Base-by-base conservation (phyloP, 495 filamentous ascomycete species). In the Terfezia claveryi region DNA sequence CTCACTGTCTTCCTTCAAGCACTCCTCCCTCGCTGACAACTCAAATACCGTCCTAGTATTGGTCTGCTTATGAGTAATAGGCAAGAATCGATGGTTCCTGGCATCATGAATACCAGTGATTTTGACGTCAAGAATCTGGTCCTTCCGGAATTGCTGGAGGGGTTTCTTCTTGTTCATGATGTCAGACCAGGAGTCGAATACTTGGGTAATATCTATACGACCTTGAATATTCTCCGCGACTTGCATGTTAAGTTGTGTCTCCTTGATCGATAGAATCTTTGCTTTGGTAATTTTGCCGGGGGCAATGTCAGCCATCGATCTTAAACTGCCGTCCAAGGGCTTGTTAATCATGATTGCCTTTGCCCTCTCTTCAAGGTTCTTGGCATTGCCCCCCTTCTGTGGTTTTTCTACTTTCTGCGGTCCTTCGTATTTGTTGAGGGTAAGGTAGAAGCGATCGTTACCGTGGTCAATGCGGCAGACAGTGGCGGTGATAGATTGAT, bases 141-240 rank as follows among this genome's bases (percentile, higher is more conserved):
- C 83, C 32, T 73, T 66, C 49, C 77, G 76, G 70, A 92, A 93
- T 36, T 70, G 71, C 55, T 74, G 72, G 44, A 95, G 68, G 2
- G 91, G 91, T 50, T 76, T 69, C 66, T 88, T 94, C 38, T 76
- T 78, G 56, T 94, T 80, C 54, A 78, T 73, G 63, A 98, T 86
- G 37, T 86, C 80, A 36, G 91, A 83, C 80, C 82, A 94, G 2
- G 72, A 72, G 64, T 95, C 84, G 63, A 87, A 98, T 37, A 87
- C 63, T 61, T 94, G 85, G 10, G 89, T 91, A 0, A 89, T 75
- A 63, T 94, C 87, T 50, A 98, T 79, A 20, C 91, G 83, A 20
- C 89, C 91, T 65, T 89, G 85, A 38, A 95, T 72, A 62, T 87
- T 87, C 62, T 94, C 86, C 46, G 86, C 85, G 55, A 96, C 73